A percentile compares a stretch with the other conserved stretches of the same genome.
These are phyloP conservation scores for Calonectria leucothoes DNA, from an alignment of 2,329 filamentous ascomycete species.

Conservation along the genomic window DNA sequence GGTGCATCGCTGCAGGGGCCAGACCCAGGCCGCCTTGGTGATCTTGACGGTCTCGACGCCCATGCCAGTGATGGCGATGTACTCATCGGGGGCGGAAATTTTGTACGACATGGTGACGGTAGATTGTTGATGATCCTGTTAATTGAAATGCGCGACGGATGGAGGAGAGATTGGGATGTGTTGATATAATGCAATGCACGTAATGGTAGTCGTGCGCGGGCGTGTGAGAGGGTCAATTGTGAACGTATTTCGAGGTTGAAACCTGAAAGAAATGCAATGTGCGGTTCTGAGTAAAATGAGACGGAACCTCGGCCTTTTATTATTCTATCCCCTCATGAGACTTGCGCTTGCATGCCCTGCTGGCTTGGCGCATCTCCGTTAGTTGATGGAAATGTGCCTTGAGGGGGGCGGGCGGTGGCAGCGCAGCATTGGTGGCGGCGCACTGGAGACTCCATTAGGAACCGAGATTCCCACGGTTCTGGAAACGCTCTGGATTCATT, in stretches of 20 bases:
- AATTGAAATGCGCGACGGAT: background rate
- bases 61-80: slow-evolving; percentile 88
- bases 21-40: slow-evolving; percentile 80
- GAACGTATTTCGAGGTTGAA: background rate
- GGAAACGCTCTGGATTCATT: background rate
- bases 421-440: background rate
- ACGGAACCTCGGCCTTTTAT: background rate
- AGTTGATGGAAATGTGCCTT: background rate
- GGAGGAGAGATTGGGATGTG: background rate
- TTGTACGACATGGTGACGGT: slow-evolving; percentile 66
- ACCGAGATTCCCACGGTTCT: background rate
- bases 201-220: background rate
- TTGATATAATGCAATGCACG: too few relatives aligned
- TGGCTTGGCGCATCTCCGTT: background rate
- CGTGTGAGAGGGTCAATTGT: background rate
- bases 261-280: background rate
- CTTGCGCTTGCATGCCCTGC: background rate
- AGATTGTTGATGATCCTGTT: background rate
- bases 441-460: background rate
- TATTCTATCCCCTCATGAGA: background rate
- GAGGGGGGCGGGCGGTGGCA: background rate
- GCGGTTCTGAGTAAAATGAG: background rate
- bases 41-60: slow-evolving; percentile 80
- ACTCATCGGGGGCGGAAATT: slow-evolving; percentile 81
- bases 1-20: slow-evolving; percentile 75